These are phyloP conservation scores for Phytophthora capsici DNA, from an alignment of 352 stramenopile genomes.

Conservation along the genomic window DNA sequence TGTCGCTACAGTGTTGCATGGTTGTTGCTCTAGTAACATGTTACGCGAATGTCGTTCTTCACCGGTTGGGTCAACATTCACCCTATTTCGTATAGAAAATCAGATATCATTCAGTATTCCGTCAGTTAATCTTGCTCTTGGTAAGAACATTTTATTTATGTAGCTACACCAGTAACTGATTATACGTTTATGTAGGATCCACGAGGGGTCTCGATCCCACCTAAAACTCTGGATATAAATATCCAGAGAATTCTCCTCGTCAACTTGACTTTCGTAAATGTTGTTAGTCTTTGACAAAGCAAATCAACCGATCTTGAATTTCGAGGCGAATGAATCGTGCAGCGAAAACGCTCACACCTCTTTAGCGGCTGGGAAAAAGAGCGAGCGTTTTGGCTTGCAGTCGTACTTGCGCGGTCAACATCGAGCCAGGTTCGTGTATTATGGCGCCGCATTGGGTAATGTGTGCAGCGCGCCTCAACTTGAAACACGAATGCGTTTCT, in stretches of 20 bases:
- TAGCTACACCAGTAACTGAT: no score
- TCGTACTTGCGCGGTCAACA: conserved; percentile 2
- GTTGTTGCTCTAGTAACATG: no score
- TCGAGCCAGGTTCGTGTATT: conserved; percentile 15
- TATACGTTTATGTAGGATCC: no score
- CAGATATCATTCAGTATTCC: no score
- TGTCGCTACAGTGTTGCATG: no score
- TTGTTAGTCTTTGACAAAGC: not conserved
- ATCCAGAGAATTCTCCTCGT: not conserved
- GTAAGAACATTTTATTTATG: no score
- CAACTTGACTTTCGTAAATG: conserved; percentile 2
- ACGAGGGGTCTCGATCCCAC: no score
- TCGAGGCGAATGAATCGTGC: conserved; percentile 1
- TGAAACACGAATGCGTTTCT: conserved; percentile 13
- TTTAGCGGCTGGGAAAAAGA: conserved; percentile 28
- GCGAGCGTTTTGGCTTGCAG: conserved; percentile 3
- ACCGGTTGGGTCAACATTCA: no score
- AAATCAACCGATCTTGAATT: not conserved
- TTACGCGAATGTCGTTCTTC: no score
- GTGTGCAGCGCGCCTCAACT: not conserved
- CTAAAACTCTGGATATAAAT: no score
- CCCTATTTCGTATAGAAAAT: no score
- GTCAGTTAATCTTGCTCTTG: no score
- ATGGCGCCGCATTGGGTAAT: not conserved
- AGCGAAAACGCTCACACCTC: conserved; percentile 19